A percentile compares a stretch with the other conserved stretches of the same genome.
Evolutionary conservation across 2,329 filamentous ascomycete genomes (phyloP).

Genomic region (Madurella fahalii): DNA sequence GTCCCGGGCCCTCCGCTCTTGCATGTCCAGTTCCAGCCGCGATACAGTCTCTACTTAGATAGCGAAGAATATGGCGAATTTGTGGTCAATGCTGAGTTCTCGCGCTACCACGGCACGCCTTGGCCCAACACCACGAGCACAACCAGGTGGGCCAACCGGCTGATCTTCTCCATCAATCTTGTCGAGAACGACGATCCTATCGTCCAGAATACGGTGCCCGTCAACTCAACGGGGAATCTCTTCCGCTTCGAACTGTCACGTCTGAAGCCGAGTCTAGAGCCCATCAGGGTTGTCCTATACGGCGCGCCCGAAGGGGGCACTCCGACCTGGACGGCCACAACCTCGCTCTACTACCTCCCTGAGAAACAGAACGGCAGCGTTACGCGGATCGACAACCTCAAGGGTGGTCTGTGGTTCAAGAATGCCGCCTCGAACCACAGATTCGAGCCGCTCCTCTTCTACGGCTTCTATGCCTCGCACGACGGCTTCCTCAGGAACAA

Average conservation of each 20-base stretch:
- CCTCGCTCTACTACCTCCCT: slow-evolving; percentile 40
- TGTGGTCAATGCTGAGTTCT: slow-evolving; percentile 41
- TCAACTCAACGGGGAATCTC: slow-evolving; percentile 35
- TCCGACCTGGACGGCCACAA: slow-evolving; percentile 34
- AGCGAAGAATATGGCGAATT: slow-evolving; percentile 40
- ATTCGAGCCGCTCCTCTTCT: slow-evolving; percentile 42
- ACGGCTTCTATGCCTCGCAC: slow-evolving; percentile 42
- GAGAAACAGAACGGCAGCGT: slow-evolving; percentile 41
- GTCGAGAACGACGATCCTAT: slow-evolving; percentile 30
- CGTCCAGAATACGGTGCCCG: slow-evolving; percentile 31
- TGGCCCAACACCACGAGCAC: slow-evolving; percentile 31
- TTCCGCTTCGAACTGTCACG: slow-evolving; percentile 36
- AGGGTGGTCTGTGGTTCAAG: slow-evolving; percentile 40
- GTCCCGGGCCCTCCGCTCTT: slow-evolving; percentile 34
- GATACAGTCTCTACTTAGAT: slow-evolving; percentile 45
- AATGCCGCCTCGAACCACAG: slow-evolving; percentile 33
- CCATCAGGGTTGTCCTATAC: slow-evolving; percentile 39
- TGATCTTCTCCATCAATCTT: slow-evolving; percentile 38
- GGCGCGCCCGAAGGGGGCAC: slow-evolving; percentile 32
- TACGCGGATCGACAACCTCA: slow-evolving; percentile 43
- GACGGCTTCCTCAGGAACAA: slow-evolving; percentile 41
- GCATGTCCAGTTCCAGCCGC: slow-evolving; percentile 42
- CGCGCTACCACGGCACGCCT: slow-evolving; percentile 37
- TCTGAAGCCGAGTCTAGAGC: slow-evolving; percentile 34
- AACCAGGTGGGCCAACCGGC: slow-evolving; percentile 15